phyloP scores from a whole-genome alignment of 179 eudicot genomes.

The Silene noctiflora region DNA sequence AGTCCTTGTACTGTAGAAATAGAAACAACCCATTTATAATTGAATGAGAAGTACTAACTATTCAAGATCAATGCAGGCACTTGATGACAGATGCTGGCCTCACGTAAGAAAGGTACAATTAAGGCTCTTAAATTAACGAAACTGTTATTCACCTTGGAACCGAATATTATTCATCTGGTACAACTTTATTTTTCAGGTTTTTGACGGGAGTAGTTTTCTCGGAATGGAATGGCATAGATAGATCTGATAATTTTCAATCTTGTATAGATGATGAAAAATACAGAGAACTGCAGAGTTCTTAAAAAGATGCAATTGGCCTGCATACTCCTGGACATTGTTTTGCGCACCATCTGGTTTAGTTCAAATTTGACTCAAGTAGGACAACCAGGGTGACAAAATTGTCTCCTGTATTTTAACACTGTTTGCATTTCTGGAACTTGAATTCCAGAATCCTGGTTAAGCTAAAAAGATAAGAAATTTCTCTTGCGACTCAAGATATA shows the following conservation, averaged over 20 bases:
- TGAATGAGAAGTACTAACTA: neutral
- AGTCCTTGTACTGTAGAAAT: neutral
- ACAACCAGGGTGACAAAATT: neutral
- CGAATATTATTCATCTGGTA: neutral
- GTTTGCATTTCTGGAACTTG: neutral
- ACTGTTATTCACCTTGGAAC: neutral
- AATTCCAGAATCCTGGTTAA: neutral
- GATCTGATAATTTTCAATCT: conserved; percentile 15
- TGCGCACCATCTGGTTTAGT: neutral
- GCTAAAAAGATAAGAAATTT: neutral
- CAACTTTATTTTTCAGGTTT: conserved; percentile 5
- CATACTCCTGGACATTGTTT: conserved; percentile 10
- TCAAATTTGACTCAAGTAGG: neutral
- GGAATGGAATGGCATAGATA: conserved; percentile 15
- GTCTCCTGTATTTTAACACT: neutral
- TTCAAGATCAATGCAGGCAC: neutral
- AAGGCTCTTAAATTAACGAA: neutral
- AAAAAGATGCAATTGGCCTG: conserved; percentile 18
- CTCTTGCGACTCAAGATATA: neutral
- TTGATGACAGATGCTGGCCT: neutral
- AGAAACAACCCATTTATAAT: neutral
- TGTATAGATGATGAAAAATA: conserved; percentile 32
- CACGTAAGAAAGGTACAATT: neutral
- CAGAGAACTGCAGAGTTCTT: conserved; percentile 3
- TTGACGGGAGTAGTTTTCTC: conserved; percentile 21